These are phyloP conservation scores for Nitzschia sp. DNA, from an alignment of 108 stramenopile genomes.

Conservation along the genomic window DNA sequence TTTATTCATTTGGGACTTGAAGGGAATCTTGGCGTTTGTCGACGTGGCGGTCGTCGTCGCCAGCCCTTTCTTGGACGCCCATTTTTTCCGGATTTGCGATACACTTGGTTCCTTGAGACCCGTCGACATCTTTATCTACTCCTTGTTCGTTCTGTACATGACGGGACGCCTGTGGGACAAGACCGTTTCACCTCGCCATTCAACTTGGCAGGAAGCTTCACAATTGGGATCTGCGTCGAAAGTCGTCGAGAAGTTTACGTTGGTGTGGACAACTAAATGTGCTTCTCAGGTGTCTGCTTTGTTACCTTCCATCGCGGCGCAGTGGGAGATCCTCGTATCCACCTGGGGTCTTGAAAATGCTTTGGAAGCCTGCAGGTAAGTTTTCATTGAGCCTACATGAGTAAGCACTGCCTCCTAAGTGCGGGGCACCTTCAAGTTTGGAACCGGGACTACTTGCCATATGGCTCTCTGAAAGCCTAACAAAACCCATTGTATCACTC, in stretches of 20 bases:
- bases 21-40: conserved; percentile 24
- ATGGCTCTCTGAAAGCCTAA: no score
- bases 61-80: conserved; percentile 32
- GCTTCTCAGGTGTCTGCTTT: conserved; percentile 21
- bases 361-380: conserved; percentile 30
- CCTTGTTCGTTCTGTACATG: conserved; percentile 33
- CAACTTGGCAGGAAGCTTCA: background rate
- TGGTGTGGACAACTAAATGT: conserved; percentile 44
- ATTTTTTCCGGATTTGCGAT: conserved; percentile 15
- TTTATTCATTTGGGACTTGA: conserved; percentile 29
- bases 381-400: no score
- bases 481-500: no score
- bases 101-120: conserved; percentile 1
- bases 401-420: no score
- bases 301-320: conserved; percentile 34
- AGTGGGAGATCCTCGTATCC: conserved; percentile 28
- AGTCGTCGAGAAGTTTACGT: conserved; percentile 20
- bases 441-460: no score
- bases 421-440: no score
- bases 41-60: conserved; percentile 31
- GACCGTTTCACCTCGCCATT: conserved; percentile 27
- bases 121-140: conserved; percentile 5
- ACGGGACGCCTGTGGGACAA: conserved; percentile 32
- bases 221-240: no score
- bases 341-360: conserved; percentile 40